Percentiles rank a stretch among this genome's conserved stretches.
These are phyloP conservation scores for Colletotrichum godetiae DNA, from an alignment of 2,329 filamentous ascomycete species.

Conservation along the genomic window DNA sequence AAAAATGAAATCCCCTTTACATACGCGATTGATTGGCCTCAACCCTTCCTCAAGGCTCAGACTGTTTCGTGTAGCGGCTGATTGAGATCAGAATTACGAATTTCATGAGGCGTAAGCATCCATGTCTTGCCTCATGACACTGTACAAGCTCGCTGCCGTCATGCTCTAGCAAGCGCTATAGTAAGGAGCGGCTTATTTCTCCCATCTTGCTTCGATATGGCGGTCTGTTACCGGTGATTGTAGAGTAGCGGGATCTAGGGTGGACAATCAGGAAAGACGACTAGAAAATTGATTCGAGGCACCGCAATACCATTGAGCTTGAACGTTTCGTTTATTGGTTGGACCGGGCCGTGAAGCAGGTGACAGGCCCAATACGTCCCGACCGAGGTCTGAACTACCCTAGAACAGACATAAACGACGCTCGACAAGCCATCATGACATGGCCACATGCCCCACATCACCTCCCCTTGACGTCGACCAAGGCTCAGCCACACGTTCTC, in stretches of 20 bases:
- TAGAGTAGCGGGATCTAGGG: neutral
- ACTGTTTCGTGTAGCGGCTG: neutral
- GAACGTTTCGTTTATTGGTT: conserved; percentile 4
- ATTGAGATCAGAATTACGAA: too few species aligned
- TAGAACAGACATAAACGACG: neutral
- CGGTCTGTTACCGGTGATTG: neutral
- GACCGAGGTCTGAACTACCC: neutral
- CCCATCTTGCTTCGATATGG: neutral
- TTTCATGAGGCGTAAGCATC: neutral
- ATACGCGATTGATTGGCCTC: neutral
- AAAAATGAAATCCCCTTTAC: neutral
- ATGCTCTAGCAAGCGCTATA: neutral
- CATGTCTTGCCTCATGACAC: neutral
- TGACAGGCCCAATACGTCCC: neutral
- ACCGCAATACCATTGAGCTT: neutral
- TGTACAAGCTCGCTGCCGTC: neutral
- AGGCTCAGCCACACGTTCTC: neutral
- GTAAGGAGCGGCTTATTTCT: neutral
- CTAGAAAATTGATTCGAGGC: too few species aligned
- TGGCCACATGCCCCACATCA: neutral
- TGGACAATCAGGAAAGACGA: neutral
- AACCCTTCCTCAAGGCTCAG: neutral
- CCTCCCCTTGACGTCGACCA: neutral
- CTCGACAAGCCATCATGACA: conserved; percentile 3
- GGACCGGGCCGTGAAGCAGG: neutral